Conservation (phyloP, 352 stramenopile species). For the Globisporangium paddicum region DNA sequence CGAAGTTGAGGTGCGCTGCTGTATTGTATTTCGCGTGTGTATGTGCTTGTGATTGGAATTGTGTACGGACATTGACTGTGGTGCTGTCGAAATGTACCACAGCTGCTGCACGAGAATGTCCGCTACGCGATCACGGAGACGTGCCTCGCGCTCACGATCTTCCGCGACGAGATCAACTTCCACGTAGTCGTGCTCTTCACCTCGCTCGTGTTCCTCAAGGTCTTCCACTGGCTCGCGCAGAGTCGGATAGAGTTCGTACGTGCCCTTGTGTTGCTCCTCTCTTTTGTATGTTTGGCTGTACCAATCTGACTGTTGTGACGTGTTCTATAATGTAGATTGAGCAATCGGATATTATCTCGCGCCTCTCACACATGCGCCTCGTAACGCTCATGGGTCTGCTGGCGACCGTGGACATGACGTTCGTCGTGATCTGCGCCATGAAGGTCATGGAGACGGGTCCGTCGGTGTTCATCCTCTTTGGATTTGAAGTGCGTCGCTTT, state of each 20-base stretch:
- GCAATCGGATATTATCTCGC: constrained; percentile 78
- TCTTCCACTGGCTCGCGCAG: constrained; percentile 91
- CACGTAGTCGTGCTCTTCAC: constrained; percentile 95
- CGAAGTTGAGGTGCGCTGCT: constrained; percentile 65
- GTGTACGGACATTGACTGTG: not conserved
- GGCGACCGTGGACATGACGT: constrained; percentile 79
- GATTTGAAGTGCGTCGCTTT: constrained; percentile 84
- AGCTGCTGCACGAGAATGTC: constrained; percentile 95
- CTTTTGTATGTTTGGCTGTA: not conserved
- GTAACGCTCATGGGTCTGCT: constrained; percentile 88
- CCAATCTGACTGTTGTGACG: not conserved
- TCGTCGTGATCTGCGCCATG: constrained; percentile 86
- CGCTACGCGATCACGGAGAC: constrained; percentile 98
- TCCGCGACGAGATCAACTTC: constrained; percentile 96
- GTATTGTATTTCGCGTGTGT: not conserved
- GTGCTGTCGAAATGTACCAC: not conserved
- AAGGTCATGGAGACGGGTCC: constrained; percentile 80
- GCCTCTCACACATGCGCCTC: constrained; percentile 81
- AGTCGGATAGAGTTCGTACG: constrained; percentile 85
- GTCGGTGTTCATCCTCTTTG: constrained; percentile 94
- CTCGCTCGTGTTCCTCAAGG: constrained; percentile 94
- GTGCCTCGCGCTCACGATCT: constrained; percentile 98
- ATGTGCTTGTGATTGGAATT: too few relatives aligned
- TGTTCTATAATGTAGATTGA: constrained; percentile 72
- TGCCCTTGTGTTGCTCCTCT: constrained; percentile 8